Conservation (phyloP, 805 yeast genomes). For the Schwanniomyces occidentalis region DNA sequence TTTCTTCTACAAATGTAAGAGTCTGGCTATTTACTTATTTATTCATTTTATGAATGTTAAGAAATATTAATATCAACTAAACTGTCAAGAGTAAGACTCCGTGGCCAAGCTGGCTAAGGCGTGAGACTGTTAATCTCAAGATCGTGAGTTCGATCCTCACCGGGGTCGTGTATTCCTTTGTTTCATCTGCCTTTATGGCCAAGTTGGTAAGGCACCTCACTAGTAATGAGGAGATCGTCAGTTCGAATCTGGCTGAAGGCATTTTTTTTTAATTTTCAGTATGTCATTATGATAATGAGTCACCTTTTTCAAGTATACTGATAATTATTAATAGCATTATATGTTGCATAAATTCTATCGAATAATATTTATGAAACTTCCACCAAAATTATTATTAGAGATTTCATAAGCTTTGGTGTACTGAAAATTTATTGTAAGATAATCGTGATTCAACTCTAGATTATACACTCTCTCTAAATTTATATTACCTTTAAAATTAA, state of each 20-base stretch:
- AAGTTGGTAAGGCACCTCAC: constrained; percentile 12
- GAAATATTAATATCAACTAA: too few species aligned
- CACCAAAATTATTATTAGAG: background rate
- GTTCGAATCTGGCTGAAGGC: constrained; percentile 13
- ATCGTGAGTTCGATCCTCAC: constrained; percentile 23
- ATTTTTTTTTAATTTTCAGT: constrained; percentile 2
- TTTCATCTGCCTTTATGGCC: constrained; percentile 10
- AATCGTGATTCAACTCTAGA: constrained; percentile 1
- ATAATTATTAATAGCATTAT: background rate
- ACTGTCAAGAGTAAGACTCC: constrained; percentile 12
- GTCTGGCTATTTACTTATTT: too few species aligned
- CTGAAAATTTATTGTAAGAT: constrained; percentile 2
- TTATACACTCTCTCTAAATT: constrained; percentile 3
- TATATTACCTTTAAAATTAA: constrained; percentile 2
- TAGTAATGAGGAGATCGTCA: constrained; percentile 12
- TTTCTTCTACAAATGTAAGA: too few species aligned
- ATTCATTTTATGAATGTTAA: too few species aligned
- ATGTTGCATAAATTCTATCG: background rate
- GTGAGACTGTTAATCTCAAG: constrained; percentile 22
- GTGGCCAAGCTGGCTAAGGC: constrained; percentile 24
- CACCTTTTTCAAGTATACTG: background rate
- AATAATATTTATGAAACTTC: background rate
- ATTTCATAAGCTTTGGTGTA: constrained; percentile 1
- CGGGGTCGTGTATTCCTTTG: constrained; percentile 16
- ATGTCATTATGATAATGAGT: background rate